A percentile compares a stretch with the other conserved stretches of the same genome.
Evolutionary conservation across 148 eudicot species (phyloP).

Genomic region (Nepenthes mirabilis): DNA sequence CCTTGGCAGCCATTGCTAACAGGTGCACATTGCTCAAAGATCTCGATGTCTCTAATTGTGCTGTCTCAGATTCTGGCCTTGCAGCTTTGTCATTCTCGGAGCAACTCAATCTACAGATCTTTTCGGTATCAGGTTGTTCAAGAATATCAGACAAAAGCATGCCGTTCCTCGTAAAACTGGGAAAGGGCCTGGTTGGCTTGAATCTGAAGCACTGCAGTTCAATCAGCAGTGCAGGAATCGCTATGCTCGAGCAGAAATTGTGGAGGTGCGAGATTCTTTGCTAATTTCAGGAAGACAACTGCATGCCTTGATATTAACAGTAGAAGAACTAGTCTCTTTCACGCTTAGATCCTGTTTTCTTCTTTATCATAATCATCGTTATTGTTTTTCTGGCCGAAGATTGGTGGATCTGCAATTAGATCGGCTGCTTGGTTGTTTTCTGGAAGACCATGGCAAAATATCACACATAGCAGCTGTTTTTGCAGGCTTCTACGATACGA

Average conservation of each 20-base stretch:
- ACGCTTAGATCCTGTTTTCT: not conserved
- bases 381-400: slow-evolving; percentile 14
- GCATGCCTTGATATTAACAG: not conserved
- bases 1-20: slow-evolving; percentile 36
- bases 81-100: slow-evolving; percentile 32
- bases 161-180: slow-evolving; percentile 41
- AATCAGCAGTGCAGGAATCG: slow-evolving; percentile 41
- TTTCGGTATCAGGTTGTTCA: slow-evolving; percentile 68
- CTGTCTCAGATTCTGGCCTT: slow-evolving; percentile 58
- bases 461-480: slow-evolving; percentile 19
- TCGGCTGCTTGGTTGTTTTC: slow-evolving; percentile 34
- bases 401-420: slow-evolving; percentile 13
- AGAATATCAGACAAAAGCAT: slow-evolving; percentile 52
- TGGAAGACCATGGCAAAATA: slow-evolving; percentile 20
- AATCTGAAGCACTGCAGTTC: slow-evolving; percentile 67
- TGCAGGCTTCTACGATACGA: slow-evolving; percentile 26
- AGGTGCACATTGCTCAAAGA: slow-evolving; percentile 45
- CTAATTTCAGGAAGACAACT: slow-evolving; percentile 10
- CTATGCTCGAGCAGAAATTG: slow-evolving; percentile 41
- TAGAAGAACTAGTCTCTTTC: not conserved
- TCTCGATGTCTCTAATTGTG: slow-evolving; percentile 64
- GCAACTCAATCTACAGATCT: slow-evolving; percentile 45
- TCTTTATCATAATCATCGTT: not conserved
- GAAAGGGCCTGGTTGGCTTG: slow-evolving; percentile 52
- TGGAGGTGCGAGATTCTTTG: slow-evolving; percentile 74